These are phyloP conservation scores for Botrytis sinoallii DNA, from an alignment of 2,329 filamentous ascomycete genomes.

Conservation along the genomic window DNA sequence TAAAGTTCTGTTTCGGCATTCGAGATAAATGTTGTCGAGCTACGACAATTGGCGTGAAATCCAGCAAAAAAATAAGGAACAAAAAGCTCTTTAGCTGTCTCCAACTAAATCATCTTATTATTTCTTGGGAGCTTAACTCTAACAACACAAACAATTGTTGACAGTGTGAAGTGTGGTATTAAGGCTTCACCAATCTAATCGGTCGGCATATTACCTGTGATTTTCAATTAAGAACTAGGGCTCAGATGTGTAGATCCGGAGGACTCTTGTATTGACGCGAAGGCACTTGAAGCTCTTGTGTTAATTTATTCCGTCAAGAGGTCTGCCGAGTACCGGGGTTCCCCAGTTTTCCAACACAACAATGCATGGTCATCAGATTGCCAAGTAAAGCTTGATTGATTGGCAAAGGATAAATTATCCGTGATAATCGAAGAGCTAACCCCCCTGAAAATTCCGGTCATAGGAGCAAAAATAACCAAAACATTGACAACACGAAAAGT, in stretches of 20 bases:
- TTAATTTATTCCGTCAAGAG: not conserved
- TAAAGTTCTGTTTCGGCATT: not conserved
- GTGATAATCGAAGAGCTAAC: not conserved
- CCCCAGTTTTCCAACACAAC: conserved; percentile 1
- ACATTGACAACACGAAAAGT: not conserved
- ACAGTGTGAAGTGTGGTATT: not conserved
- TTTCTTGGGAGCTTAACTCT: not conserved
- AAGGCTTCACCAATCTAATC: not conserved
- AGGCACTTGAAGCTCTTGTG: not conserved
- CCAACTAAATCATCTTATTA: not conserved
- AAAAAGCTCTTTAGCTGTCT: not conserved
- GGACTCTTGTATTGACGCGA: not conserved
- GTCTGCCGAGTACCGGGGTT: not conserved
- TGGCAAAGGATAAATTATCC: conserved; percentile 14
- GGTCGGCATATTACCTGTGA: not conserved
- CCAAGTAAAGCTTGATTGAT: not conserved
- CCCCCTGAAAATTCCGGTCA: not conserved
- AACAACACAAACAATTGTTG: not conserved
- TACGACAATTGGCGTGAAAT: not conserved
- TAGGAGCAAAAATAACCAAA: not conserved
- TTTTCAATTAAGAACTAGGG: not conserved
- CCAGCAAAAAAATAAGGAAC: not conserved
- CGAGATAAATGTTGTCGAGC: not conserved
- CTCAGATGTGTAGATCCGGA: not conserved
- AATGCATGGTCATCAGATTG: conserved; percentile 11